Conservation (phyloP, 1,284 basidiomycete species). For the Cutaneotrichosporon daszewskae region DNA sequence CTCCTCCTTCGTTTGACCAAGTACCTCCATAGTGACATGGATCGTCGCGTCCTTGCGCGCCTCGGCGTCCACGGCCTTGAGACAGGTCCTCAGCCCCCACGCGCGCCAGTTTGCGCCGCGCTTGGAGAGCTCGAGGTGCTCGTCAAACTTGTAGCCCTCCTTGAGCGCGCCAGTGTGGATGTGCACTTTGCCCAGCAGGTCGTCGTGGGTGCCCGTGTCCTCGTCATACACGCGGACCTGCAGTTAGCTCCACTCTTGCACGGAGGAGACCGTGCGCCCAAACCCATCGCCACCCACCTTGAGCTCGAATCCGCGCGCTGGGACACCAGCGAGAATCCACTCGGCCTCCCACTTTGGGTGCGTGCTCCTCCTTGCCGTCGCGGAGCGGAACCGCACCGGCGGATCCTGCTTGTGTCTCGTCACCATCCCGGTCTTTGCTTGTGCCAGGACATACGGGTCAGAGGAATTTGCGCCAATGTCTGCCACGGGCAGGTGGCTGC, state of each 20-base stretch:
- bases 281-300: too few species aligned
- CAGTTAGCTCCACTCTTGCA: background rate
- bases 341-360: slow-evolving; percentile 48
- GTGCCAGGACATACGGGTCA: slow-evolving; percentile 50
- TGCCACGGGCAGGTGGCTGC: slow-evolving; percentile 48
- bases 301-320: slow-evolving; percentile 41
- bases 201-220: slow-evolving; percentile 50
- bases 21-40: slow-evolving; percentile 40
- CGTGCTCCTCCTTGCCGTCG: slow-evolving; percentile 44
- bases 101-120: slow-evolving; percentile 44
- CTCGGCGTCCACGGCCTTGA: background rate
- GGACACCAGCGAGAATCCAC: slow-evolving; percentile 52
- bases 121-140: slow-evolving; percentile 43
- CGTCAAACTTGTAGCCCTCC: slow-evolving; percentile 19
- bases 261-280: too few species aligned
- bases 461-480: slow-evolving; percentile 46
- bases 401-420: slow-evolving; percentile 30
- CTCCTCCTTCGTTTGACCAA: slow-evolving; percentile 46
- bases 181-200: slow-evolving; percentile 49
- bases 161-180: slow-evolving; percentile 23
- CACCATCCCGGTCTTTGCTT: slow-evolving; percentile 14
- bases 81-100: slow-evolving; percentile 13
- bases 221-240: slow-evolving; percentile 48
- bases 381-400: slow-evolving; percentile 47
- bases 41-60: slow-evolving; percentile 19